Percentiles rank a stretch among this genome's conserved stretches.
These are phyloP conservation scores for Oemleria cerasiformis DNA, from an alignment of 306 rosid genomes.

Conservation along the genomic window DNA sequence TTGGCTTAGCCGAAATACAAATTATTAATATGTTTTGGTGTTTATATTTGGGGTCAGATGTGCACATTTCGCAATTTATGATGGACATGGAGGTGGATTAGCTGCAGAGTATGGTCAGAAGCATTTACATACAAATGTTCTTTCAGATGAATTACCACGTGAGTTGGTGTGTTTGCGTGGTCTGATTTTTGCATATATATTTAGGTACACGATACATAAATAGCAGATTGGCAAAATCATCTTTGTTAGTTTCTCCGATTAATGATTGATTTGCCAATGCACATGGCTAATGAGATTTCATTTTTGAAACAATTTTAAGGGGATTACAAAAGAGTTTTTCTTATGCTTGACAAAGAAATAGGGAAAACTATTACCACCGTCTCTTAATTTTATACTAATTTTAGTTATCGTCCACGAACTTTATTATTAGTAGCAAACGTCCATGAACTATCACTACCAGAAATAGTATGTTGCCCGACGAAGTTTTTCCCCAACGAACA, in stretches of 20 bases:
- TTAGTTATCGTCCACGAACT: no score
- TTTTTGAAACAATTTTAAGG: neutral
- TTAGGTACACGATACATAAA: slow-evolving; percentile 12
- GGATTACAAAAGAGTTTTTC: neutral
- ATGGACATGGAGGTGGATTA: slow-evolving; percentile 90
- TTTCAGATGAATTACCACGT: slow-evolving; percentile 92
- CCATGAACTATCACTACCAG: no score
- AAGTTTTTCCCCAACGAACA: no score
- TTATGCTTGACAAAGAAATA: neutral
- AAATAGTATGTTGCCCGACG: no score
- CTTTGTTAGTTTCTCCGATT: neutral
- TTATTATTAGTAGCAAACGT: no score
- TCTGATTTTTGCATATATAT: slow-evolving; percentile 41
- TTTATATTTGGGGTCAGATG: slow-evolving; percentile 43
- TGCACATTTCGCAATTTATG: slow-evolving; percentile 83
- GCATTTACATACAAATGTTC: slow-evolving; percentile 72
- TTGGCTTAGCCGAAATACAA: no score
- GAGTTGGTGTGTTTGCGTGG: slow-evolving; percentile 98
- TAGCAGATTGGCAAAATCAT: slow-evolving; percentile 3
- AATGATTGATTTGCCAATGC: neutral
- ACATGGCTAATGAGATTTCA: neutral
- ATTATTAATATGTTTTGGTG: neutral
- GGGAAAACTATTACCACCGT: no score
- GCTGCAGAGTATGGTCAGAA: slow-evolving; percentile 85
- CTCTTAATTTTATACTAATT: no score